These are phyloP conservation scores for Melastoma malabathricum DNA, from an alignment of 345 rosid genomes.

Conservation along the genomic window DNA sequence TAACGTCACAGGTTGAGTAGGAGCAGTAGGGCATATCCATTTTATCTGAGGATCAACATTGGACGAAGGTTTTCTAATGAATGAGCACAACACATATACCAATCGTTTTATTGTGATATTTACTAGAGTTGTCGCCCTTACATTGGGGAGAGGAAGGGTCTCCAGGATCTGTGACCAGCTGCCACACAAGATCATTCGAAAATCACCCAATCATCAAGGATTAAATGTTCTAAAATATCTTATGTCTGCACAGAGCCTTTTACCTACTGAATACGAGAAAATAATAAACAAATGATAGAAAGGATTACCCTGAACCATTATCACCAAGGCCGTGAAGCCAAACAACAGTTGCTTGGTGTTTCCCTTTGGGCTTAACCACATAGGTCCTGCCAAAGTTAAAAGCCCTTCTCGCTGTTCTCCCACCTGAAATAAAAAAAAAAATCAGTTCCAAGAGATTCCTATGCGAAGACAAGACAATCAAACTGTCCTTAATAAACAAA, in stretches of 20 bases:
- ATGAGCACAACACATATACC: not conserved
- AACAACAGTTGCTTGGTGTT: conserved; percentile 89
- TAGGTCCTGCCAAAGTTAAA: conserved; percentile 80
- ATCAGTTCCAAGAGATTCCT: not conserved
- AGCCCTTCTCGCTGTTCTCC: conserved; percentile 37
- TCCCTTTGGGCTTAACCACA: conserved; percentile 92
- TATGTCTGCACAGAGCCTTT: too few species aligned
- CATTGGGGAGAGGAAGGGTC: conserved; percentile 87
- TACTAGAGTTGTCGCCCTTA: conserved; percentile 20
- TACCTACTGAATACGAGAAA: too few species aligned
- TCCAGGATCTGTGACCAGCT: conserved; percentile 99
- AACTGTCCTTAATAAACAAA: too few species aligned
- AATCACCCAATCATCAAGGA: too few species aligned
- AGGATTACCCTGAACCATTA: conserved; percentile 71
- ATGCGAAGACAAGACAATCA: too few species aligned
- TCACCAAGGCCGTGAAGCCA: conserved; percentile 99
- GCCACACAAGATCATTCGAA: conserved; percentile 25
- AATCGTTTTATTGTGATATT: not conserved
- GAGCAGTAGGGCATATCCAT: conserved; percentile 99
- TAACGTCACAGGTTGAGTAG: conserved; percentile 67
- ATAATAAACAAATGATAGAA: too few species aligned
- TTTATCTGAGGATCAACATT: conserved; percentile 45
- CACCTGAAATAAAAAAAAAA: conserved; percentile 22
- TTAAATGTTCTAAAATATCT: too few species aligned
- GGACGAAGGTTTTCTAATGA: not conserved